Percentiles rank a stretch among this genome's conserved stretches.
phyloP scores from a whole-genome alignment of 129 eudicot species.

The Artemisia argyi region DNA sequence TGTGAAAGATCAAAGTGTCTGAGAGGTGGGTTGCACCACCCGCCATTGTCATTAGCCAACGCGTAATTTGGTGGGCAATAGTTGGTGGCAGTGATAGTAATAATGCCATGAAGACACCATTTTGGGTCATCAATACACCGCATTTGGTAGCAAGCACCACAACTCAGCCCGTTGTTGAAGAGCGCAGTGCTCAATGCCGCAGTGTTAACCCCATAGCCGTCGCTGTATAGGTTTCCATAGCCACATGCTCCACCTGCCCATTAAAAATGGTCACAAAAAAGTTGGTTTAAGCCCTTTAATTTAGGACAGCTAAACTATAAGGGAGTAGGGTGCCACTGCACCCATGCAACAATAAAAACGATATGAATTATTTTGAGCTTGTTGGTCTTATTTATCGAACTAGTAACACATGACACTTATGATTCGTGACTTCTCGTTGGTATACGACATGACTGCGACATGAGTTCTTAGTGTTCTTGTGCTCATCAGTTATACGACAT shows the following conservation, averaged over 20 bases:
- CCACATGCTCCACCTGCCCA: conserved; percentile 69
- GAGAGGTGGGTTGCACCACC: conserved; percentile 79
- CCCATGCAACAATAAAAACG: conserved; percentile 10
- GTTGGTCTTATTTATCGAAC: too few relatives aligned
- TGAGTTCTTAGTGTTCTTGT: too few relatives aligned
- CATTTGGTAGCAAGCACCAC: conserved; percentile 62
- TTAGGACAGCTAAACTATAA: not conserved
- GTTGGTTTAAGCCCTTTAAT: not conserved
- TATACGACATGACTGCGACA: too few relatives aligned
- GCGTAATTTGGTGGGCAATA: conserved; percentile 76
- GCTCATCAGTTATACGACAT: too few relatives aligned
- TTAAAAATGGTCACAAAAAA: conserved; percentile 26
- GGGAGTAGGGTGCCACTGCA: conserved; percentile 10
- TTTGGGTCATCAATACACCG: conserved; percentile 50
- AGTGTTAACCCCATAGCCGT: conserved; percentile 65
- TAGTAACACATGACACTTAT: too few relatives aligned
- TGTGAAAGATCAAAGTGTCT: conserved; percentile 65
- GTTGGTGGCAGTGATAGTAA: conserved; percentile 69
- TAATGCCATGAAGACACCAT: conserved; percentile 54
- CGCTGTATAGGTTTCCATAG: conserved; percentile 64
- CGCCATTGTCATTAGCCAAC: conserved; percentile 63
- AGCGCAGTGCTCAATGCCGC: conserved; percentile 64
- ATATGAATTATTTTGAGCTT: too few relatives aligned
- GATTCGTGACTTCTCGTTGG: too few relatives aligned
- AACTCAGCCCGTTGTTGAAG: conserved; percentile 57